Base-by-base conservation (phyloP, 2,329 filamentous ascomycete species). In the Trichoderma sp. region DNA sequence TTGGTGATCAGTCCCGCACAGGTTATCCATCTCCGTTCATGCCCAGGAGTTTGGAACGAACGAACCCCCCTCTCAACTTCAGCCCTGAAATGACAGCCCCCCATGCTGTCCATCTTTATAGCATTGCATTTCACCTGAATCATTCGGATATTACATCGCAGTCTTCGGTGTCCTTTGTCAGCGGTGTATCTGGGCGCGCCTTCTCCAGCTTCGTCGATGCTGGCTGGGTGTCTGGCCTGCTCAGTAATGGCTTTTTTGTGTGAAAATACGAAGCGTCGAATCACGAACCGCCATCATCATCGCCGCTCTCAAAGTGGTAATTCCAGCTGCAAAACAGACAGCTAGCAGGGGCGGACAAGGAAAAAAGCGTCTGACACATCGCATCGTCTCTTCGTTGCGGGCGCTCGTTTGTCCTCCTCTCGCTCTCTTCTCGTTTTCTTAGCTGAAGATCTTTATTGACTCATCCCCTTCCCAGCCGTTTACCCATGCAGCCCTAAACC, bases 401-500 rank as follows among this genome's bases (percentile, higher is more conserved):
- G 57, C 67, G 67, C 67, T 62, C 67, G 67, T 70, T n/a, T 70
- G 67, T 26, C 26, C 58, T 56, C 30, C 34, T 32, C 36, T n/a
- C 28, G 36, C 26, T 69, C 28, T 51, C 7, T 24, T 61, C 36
- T 9, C 56, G 51, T 43, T 12, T 14, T 70, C 32, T 51, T 51
- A 58, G 56, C 57, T 62, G 57, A 51, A 70, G 56, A 70, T 70
- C 67, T 61, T 53, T 62, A 47, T 70, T 62, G 57, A 62, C 56
- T 62, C 67, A 62, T 70, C 26, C 36, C 51, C 56, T 34, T 70
- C 39, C 56, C 65, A 69, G 53, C 32, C 36, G n/a, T 36, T 62
- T 14, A 61, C 67, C 67, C 67, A 70, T 70, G 67, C 67, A 70
- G 67, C 67, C 67, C 67, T 70, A 70, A 70, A 62, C 56, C 53